Evolutionary conservation across 2,329 filamentous ascomycete species (phyloP).

Genomic region (Ciborinia camelliae): DNA sequence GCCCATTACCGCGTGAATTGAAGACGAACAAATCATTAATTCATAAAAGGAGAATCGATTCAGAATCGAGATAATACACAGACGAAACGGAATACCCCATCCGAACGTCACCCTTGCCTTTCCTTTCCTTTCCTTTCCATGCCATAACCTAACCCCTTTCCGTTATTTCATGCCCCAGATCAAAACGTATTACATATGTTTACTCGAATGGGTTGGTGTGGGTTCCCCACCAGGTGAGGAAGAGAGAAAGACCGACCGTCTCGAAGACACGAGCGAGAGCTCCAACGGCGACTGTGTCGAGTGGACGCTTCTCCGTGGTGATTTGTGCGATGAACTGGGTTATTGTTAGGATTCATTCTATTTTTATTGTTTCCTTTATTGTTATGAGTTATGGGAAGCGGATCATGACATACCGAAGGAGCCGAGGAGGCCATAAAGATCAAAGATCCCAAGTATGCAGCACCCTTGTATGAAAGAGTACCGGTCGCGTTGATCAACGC

Average conservation of each 20-base stretch:
- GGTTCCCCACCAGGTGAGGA: slow-evolving; percentile 98
- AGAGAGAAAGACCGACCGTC: slow-evolving; percentile 85
- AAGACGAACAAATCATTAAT: slow-evolving; percentile 12
- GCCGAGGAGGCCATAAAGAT: slow-evolving; percentile 91
- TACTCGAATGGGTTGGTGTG: slow-evolving; percentile 79
- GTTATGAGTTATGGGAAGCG: neutral
- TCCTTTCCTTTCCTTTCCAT: slow-evolving; percentile 7
- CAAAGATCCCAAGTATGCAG: slow-evolving; percentile 84
- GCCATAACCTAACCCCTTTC: slow-evolving; percentile 13
- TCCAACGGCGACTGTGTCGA: slow-evolving; percentile 86
- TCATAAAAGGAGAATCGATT: slow-evolving; percentile 11
- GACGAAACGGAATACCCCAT: slow-evolving; percentile 17
- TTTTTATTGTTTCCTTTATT: neutral
- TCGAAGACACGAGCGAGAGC: slow-evolving; percentile 82
- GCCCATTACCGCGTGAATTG: neutral
- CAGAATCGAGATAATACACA: slow-evolving; percentile 18
- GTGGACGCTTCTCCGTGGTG: slow-evolving; percentile 84
- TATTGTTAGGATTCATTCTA: slow-evolving; percentile 9
- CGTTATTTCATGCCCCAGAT: neutral
- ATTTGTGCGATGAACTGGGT: slow-evolving; percentile 78
- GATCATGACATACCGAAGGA: slow-evolving; percentile 68
- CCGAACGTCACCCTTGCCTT: slow-evolving; percentile 3
- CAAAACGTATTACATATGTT: slow-evolving; percentile 19
- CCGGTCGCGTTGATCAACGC: slow-evolving; percentile 92
- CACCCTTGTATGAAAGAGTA: slow-evolving; percentile 94